Conservation (phyloP, 192 early-diverging fungal species). For the Linnemannia schmuckeri region DNA sequence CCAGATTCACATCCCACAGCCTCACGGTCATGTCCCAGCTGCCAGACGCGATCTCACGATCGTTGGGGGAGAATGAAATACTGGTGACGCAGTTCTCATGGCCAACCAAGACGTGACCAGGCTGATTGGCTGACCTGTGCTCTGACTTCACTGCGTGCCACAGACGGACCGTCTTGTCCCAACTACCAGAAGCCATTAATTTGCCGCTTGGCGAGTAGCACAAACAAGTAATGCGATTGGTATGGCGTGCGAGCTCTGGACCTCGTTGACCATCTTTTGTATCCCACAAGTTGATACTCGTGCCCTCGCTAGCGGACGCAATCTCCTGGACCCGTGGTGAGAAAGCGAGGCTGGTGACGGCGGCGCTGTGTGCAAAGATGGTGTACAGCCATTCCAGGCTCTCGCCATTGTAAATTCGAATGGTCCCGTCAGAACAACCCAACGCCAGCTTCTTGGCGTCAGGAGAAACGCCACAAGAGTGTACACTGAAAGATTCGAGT, state of each 20-base stretch:
- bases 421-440: not conserved
- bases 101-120: not conserved
- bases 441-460: not conserved
- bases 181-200: conserved; percentile 4
- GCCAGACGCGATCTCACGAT: not conserved
- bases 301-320: not conserved
- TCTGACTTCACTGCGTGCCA: too few species aligned
- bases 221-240: not conserved
- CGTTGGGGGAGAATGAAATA: conserved; percentile 2
- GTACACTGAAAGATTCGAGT: not conserved
- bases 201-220: not conserved
- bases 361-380: not conserved
- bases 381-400: not conserved
- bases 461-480: not conserved
- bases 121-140: too few species aligned
- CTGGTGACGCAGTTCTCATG: not conserved
- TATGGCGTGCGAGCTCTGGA: not conserved
- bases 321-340: conserved; percentile 4
- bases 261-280: not conserved
- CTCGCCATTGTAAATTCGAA: not conserved
- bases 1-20: conserved; percentile 10
- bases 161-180: conserved; percentile 10
- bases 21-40: conserved; percentile 11
- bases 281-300: conserved; percentile 16
- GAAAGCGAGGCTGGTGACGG: not conserved